phyloP scores from a whole-genome alignment of 1,139 yeast species.

The Komagataea norvegica region DNA sequence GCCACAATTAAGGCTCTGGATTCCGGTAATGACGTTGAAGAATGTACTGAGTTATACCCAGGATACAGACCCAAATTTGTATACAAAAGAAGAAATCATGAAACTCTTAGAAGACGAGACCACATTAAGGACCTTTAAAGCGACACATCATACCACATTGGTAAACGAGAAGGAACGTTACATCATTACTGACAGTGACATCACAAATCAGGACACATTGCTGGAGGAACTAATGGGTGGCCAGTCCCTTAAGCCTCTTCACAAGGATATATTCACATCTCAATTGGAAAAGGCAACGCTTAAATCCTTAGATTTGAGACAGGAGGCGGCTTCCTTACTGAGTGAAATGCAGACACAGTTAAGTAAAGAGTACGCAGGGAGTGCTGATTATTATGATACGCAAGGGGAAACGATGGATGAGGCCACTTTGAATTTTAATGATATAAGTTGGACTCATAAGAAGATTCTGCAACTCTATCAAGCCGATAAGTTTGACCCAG shows the following conservation, averaged over 20 bases:
- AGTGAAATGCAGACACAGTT: not conserved
- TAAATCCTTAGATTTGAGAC: too few relatives aligned
- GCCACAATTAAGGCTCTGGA: constrained; percentile 28
- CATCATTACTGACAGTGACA: constrained; percentile 1
- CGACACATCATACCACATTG: constrained; percentile 4
- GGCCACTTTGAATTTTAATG: not conserved
- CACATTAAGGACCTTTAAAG: constrained; percentile 1
- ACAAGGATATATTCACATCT: not conserved
- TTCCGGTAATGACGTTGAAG: constrained; percentile 8
- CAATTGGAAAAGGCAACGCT: not conserved
- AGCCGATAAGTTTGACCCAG: constrained; percentile 1
- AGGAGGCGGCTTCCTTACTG: too few relatives aligned
- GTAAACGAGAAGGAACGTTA: constrained; percentile 10
- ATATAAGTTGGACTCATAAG: constrained; percentile 1
- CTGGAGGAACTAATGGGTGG: too few relatives aligned
- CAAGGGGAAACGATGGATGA: too few relatives aligned
- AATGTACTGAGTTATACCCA: constrained; percentile 6
- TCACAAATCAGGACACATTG: not conserved
- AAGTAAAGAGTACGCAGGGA: not conserved
- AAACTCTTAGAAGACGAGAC: constrained; percentile 7
- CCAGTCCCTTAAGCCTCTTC: too few relatives aligned
- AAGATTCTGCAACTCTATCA: constrained; percentile 1
- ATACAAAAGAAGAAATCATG: constrained; percentile 3
- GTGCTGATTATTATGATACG: not conserved
- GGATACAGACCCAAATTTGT: constrained; percentile 6